Evolutionary conservation across 495 filamentous ascomycete species (phyloP).

Genomic region (Pseudotulostoma volvatum): DNA sequence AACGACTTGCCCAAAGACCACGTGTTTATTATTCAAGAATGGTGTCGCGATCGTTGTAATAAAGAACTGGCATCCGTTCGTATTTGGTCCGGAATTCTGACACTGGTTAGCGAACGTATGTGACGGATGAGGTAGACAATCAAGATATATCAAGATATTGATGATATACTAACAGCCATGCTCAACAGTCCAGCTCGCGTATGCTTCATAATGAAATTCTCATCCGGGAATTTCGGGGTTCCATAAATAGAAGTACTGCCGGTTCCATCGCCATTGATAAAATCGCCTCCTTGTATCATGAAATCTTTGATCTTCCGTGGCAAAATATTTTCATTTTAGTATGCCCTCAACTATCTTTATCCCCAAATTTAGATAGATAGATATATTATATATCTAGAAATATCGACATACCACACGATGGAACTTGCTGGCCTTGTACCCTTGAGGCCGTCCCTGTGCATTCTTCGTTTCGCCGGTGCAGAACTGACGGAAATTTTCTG

Average conservation of each 20-base stretch:
- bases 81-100: constrained; percentile 82
- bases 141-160: background rate
- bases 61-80: constrained; percentile 95
- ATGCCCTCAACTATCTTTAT: too few species aligned
- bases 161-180: constrained; percentile 76
- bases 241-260: constrained; percentile 81
- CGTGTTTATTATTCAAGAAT: constrained; percentile 87
- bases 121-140: background rate
- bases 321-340: too few species aligned
- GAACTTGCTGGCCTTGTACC: constrained; percentile 89
- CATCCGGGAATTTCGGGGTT: constrained; percentile 68
- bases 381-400: too few species aligned
- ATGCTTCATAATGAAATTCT: constrained; percentile 74
- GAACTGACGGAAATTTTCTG: constrained; percentile 94
- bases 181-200: constrained; percentile 64
- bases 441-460: constrained; percentile 60
- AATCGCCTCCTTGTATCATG: constrained; percentile 96
- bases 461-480: constrained; percentile 91
- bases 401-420: constrained; percentile 85
- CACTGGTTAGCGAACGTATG: background rate
- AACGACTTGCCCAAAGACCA: constrained; percentile 84
- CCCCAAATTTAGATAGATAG: background rate
- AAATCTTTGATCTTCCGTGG: constrained; percentile 87
- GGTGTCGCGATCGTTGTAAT: constrained; percentile 76
- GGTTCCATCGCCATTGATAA: constrained; percentile 84